Evolutionary conservation across 345 rosid genomes (phyloP).

Genomic region (Conringia planisiliqua): DNA sequence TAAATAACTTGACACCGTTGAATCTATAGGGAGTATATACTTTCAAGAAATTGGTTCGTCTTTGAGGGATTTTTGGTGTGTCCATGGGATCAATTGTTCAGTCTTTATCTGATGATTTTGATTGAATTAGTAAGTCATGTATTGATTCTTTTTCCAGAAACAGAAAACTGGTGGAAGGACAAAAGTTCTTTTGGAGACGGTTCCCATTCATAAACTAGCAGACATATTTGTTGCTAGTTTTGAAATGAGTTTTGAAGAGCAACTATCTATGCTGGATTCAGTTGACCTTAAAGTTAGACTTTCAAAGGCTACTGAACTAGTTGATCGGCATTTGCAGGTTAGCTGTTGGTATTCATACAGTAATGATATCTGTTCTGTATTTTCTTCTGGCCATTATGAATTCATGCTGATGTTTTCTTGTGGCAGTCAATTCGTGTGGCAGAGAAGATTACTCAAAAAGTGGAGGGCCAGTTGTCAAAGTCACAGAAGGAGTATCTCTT

Average conservation of each 20-base stretch:
- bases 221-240: constrained; percentile 99
- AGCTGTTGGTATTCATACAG: constrained; percentile 18
- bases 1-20: background rate
- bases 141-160: constrained; percentile 48
- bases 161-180: constrained; percentile 96
- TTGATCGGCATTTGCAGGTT: constrained; percentile 98
- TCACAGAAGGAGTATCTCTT: constrained; percentile 98
- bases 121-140: constrained; percentile 6
- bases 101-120: constrained; percentile 1
- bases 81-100: background rate
- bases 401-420: constrained; percentile 34
- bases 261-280: constrained; percentile 89
- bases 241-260: constrained; percentile 98
- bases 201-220: constrained; percentile 94
- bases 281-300: constrained; percentile 90
- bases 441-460: constrained; percentile 98
- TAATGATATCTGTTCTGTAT: constrained; percentile 6
- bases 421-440: constrained; percentile 98
- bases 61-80: background rate
- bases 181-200: constrained; percentile 92
- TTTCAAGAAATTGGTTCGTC: constrained; percentile 4
- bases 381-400: constrained; percentile 23
- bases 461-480: constrained; percentile 96
- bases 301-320: constrained; percentile 95
- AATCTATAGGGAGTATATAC: background rate